Evolutionary conservation across 257 asterid species (phyloP).

Genomic region (Lavandula angustifolia): DNA sequence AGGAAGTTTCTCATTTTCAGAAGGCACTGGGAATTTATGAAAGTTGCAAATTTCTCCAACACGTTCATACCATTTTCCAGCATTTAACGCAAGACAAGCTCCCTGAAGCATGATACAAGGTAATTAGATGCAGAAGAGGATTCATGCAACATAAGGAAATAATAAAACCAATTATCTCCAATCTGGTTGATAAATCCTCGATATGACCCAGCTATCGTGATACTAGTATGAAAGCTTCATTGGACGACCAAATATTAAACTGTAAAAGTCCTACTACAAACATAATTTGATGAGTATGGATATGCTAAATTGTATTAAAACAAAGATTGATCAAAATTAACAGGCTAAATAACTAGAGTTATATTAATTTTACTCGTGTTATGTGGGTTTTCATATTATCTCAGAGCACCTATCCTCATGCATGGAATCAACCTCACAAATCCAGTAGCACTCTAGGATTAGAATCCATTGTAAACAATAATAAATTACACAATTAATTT

Average conservation of each 20-base stretch:
- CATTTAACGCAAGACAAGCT: conserved; percentile 88
- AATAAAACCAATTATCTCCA: conserved; percentile 21
- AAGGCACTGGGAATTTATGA: conserved; percentile 66
- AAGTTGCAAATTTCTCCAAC: conserved; percentile 66
- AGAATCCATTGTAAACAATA: conserved; percentile 11
- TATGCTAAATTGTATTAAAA: conserved; percentile 8
- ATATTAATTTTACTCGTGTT: conserved; percentile 17
- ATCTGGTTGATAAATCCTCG: conserved; percentile 15
- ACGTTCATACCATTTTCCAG: conserved; percentile 74
- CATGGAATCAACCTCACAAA: conserved; percentile 23
- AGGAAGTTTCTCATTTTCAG: conserved; percentile 85
- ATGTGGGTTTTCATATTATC: conserved; percentile 16
- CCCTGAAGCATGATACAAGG: conserved; percentile 59
- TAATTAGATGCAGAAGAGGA: conserved; percentile 28
- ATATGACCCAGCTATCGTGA: conserved; percentile 20
- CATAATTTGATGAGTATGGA: conserved; percentile 10
- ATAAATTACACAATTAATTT: conserved; percentile 18
- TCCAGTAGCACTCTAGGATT: conserved; percentile 24
- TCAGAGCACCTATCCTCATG: conserved; percentile 14
- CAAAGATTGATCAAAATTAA: conserved; percentile 11
- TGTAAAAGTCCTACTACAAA: conserved; percentile 4
- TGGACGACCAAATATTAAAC: conserved; percentile 11
- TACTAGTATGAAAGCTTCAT: conserved; percentile 23
- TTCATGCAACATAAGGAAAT: conserved; percentile 26
- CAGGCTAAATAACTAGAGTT: conserved; percentile 17